Evolutionary conservation across 495 filamentous ascomycete genomes (phyloP).

Genomic region (Daldinia loculata): DNA sequence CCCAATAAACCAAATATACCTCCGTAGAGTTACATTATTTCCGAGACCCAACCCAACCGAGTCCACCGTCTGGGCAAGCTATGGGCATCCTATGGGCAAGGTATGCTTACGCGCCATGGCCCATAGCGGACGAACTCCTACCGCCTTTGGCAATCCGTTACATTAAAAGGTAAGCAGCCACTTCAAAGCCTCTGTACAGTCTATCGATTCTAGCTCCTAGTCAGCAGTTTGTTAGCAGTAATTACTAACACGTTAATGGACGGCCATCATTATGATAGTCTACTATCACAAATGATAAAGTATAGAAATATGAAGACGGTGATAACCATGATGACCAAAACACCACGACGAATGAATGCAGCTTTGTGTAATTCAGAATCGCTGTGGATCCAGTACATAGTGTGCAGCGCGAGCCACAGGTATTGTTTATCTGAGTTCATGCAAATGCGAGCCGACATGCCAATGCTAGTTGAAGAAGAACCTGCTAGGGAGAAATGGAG

Average conservation of each 20-base stretch:
- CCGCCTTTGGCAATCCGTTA: constrained; percentile 18
- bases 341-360: constrained; percentile 3
- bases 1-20: constrained; percentile 3
- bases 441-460: constrained; percentile 43
- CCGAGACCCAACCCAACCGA: constrained; percentile 15
- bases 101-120: constrained; percentile 13
- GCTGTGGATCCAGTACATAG: constrained; percentile 38
- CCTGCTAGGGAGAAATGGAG: constrained; percentile 29
- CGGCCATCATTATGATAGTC: neutral
- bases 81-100: constrained; percentile 4
- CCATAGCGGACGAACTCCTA: constrained; percentile 9
- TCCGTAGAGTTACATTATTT: constrained; percentile 29
- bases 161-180: constrained; percentile 23
- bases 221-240: constrained; percentile 27
- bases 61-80: constrained; percentile 28
- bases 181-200: neutral
- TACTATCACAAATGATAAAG: constrained; percentile 1
- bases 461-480: constrained; percentile 43
- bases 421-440: constrained; percentile 49
- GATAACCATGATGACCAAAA: constrained; percentile 1
- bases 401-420: constrained; percentile 47
- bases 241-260: constrained; percentile 9
- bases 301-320: neutral
- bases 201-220: constrained; percentile 25
- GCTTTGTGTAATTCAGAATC: constrained; percentile 29